Conservation (phyloP, 192 early-diverging fungal genomes). For the Radiomyces spectabilis region DNA sequence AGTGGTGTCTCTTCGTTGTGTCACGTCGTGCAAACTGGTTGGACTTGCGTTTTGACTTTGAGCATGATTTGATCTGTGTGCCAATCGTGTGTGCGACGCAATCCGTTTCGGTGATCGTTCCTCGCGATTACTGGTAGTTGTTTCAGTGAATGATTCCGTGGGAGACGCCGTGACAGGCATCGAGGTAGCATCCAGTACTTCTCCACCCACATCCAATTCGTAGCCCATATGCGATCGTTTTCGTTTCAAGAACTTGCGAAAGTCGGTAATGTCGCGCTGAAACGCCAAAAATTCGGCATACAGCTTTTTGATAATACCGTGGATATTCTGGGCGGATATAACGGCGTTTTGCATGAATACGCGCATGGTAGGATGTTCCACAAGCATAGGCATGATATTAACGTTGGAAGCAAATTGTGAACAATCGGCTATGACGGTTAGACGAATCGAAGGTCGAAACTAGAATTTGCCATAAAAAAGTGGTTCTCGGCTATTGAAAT, state of each 20-base stretch:
- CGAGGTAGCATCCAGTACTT: slow-evolving; percentile 1
- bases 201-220: slow-evolving; percentile 25
- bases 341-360: slow-evolving; percentile 42
- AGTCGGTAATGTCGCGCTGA: slow-evolving; percentile 31
- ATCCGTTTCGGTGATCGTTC: too few species aligned
- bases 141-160: background rate
- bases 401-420: slow-evolving; percentile 52
- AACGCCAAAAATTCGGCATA: slow-evolving; percentile 32
- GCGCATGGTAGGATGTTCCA: slow-evolving; percentile 46
- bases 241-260: slow-evolving; percentile 31
- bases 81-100: background rate
- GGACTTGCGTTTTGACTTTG: too few species aligned
- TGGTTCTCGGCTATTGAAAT: background rate
- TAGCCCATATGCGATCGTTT: slow-evolving; percentile 29
- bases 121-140: background rate
- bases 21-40: too few species aligned
- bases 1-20: background rate
- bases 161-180: background rate
- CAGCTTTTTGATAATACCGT: slow-evolving; percentile 29
- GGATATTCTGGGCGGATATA: slow-evolving; percentile 31
- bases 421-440: slow-evolving; percentile 50
- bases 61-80: background rate
- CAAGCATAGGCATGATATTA: slow-evolving; percentile 40
- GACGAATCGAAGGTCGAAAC: slow-evolving; percentile 26
- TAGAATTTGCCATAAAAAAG: background rate